Conservation (phyloP, 1,284 basidiomycete genomes). For the Psilocybe mexicana region DNA sequence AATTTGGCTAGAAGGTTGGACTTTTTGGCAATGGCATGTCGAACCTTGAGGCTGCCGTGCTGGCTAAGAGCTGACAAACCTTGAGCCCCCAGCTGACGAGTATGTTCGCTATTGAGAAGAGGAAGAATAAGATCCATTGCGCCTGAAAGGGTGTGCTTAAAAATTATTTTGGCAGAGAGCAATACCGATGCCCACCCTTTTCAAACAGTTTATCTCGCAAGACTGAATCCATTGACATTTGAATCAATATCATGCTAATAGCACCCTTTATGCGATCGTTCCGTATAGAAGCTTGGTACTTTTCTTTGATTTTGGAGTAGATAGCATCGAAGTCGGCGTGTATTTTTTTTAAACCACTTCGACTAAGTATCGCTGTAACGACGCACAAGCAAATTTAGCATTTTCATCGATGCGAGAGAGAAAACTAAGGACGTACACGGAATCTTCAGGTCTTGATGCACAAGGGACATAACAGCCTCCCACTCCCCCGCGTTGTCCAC, state of each 20-base stretch:
- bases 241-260: conserved; percentile 60
- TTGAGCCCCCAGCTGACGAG: conserved; percentile 52
- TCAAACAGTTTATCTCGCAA: conserved; percentile 57
- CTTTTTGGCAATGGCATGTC: conserved; percentile 50
- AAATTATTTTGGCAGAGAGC: too few relatives aligned
- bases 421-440: too few relatives aligned
- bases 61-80: conserved; percentile 59
- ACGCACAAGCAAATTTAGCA: too few relatives aligned
- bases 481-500: too few relatives aligned
- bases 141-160: conserved; percentile 34
- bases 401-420: too few relatives aligned
- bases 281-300: neutral
- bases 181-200: conserved; percentile 39
- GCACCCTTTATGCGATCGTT: conserved; percentile 49
- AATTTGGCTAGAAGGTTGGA: conserved; percentile 32
- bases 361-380: too few relatives aligned
- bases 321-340: neutral
- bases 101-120: conserved; percentile 47
- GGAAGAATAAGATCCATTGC: conserved; percentile 54
- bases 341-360: too few relatives aligned
- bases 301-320: neutral
- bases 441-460: too few relatives aligned
- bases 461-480: too few relatives aligned
- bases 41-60: conserved; percentile 54
- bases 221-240: conserved; percentile 60